These are phyloP conservation scores for Eucalyptus guilfoylei DNA, from an alignment of 345 rosid genomes.

Conservation along the genomic window DNA sequence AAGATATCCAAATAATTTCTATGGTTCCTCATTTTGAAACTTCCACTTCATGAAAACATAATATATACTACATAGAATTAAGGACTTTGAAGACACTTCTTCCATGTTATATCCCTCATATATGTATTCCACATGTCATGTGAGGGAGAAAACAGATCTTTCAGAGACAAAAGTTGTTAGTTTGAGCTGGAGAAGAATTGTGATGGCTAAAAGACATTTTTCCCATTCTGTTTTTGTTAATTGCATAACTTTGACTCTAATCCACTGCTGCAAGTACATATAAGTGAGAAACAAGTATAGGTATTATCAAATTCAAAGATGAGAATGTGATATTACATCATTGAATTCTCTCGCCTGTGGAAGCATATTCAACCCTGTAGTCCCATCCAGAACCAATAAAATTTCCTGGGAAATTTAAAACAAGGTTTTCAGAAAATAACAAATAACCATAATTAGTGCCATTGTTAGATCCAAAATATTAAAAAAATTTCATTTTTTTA, in stretches of 20 bases:
- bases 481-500: neutral
- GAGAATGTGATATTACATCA: slow-evolving; percentile 41
- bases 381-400: slow-evolving; percentile 89
- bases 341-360: slow-evolving; percentile 99
- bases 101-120: neutral
- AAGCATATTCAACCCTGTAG: slow-evolving; percentile 95
- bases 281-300: neutral
- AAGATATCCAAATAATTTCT: neutral
- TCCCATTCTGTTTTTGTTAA: neutral
- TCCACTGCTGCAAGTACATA: neutral
- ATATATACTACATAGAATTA: neutral
- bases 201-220: neutral
- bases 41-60: neutral
- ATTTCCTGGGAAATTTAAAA: slow-evolving; percentile 46
- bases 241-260: neutral
- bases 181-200: neutral
- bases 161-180: neutral
- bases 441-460: neutral
- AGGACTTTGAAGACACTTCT: neutral
- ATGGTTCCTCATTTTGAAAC: neutral
- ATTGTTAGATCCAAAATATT: neutral
- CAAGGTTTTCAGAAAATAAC: neutral
- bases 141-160: neutral
- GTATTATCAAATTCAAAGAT: neutral
- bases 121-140: neutral